Evolutionary conservation across 2,329 filamentous ascomycete species (phyloP).

Genomic region (Rhinocladiella mackenziei): DNA sequence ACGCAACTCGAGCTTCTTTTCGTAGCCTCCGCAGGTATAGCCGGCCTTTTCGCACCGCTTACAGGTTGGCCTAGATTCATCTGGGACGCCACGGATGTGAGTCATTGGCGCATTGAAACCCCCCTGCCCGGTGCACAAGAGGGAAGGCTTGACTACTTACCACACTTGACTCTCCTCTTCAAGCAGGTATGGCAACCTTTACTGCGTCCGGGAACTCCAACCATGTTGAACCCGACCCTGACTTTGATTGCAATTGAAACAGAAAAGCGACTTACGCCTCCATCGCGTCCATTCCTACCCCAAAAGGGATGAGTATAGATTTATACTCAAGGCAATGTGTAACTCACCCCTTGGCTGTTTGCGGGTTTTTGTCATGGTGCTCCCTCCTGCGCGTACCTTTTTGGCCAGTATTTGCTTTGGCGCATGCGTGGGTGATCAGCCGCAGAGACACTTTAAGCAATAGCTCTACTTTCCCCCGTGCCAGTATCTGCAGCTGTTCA

Average conservation of each 20-base stretch:
- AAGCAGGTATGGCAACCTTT: conserved; percentile 26
- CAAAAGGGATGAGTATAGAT: conserved; percentile 13
- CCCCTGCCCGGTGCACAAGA: no score
- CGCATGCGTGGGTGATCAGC: no score
- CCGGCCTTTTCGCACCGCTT: conserved; percentile 23
- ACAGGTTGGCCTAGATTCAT: conserved; percentile 21
- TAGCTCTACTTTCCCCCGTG: no score
- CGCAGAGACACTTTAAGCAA: no score
- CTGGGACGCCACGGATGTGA: conserved; percentile 12
- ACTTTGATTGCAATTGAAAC: no score
- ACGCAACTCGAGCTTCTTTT: conserved; percentile 21
- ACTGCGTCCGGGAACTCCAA: conserved; percentile 25
- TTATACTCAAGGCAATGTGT: conserved; percentile 12
- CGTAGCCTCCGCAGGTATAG: conserved; percentile 20
- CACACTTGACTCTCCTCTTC: conserved; percentile 25
- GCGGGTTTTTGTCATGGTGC: conserved; percentile 1
- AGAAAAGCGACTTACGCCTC: no score
- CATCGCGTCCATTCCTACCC: conserved; percentile 19
- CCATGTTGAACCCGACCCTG: conserved; percentile 12
- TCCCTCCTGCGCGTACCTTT: not conserved
- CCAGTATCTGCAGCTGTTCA: no score
- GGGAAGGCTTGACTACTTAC: conserved; percentile 13
- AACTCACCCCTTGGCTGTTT: conserved; percentile 1
- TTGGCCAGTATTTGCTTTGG: no score
- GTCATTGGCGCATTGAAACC: conserved; percentile 8